Percentiles rank a stretch among this genome's conserved stretches.
phyloP scores from a whole-genome alignment of 495 filamentous ascomycete genomes.

The Aspergillus funiculosus region DNA sequence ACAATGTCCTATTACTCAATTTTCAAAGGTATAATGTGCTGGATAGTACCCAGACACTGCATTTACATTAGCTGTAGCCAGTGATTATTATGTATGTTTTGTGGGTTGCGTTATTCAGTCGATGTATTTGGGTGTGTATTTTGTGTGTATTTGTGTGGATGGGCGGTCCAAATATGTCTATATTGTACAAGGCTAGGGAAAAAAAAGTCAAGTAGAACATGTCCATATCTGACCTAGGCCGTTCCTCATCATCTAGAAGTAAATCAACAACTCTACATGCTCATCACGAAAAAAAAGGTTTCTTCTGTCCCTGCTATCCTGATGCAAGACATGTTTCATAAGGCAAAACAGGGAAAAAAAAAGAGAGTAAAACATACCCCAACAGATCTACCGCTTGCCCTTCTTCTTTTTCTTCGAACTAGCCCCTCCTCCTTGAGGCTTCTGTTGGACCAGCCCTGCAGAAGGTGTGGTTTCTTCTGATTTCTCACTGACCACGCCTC shows the following conservation, averaged over 20 bases:
- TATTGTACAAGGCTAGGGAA: not conserved
- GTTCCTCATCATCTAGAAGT: not conserved
- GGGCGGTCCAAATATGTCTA: too few relatives aligned
- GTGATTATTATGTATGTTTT: too few relatives aligned
- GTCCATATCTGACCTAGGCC: not conserved
- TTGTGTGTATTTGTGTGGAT: too few relatives aligned
- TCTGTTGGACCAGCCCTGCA: slow-evolving; percentile 35
- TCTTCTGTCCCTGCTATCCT: not conserved
- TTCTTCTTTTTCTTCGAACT: slow-evolving; percentile 64
- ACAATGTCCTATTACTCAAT: not conserved
- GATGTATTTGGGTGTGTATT: too few relatives aligned
- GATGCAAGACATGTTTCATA: slow-evolving; percentile 8
- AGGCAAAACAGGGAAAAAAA: not conserved
- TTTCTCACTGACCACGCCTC: slow-evolving; percentile 66
- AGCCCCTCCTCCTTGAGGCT: slow-evolving; percentile 34
- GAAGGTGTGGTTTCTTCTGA: slow-evolving; percentile 56
- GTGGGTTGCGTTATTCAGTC: too few relatives aligned
- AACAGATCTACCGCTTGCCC: slow-evolving; percentile 22
- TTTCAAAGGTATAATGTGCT: too few relatives aligned
- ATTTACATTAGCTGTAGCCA: too few relatives aligned
- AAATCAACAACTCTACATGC: slow-evolving; percentile 12
- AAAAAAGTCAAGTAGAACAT: not conserved
- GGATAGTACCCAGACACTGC: too few relatives aligned
- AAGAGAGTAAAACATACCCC: not conserved
- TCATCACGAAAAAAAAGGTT: not conserved